Evolutionary conservation across 257 asterid species (phyloP).

Genomic region (Osmanthus fragrans): DNA sequence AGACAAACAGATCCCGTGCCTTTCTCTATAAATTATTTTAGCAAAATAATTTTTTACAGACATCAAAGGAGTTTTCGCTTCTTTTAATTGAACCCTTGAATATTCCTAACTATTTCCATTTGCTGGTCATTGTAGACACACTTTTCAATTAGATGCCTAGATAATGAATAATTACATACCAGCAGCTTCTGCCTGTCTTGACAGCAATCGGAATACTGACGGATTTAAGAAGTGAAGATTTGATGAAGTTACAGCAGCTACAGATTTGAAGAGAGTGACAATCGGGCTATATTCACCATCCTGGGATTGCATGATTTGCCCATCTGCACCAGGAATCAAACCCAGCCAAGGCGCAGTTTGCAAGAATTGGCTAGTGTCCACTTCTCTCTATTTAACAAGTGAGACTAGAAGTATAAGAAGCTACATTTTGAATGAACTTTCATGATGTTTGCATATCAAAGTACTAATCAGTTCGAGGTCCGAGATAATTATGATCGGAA

Average conservation of each 20-base stretch:
- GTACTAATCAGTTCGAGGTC: neutral
- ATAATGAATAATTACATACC: conserved; percentile 46
- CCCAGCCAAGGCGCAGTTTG: conserved; percentile 99
- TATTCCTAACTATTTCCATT: neutral
- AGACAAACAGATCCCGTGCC: neutral
- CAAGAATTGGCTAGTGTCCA: conserved; percentile 94
- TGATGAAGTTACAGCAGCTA: conserved; percentile 64
- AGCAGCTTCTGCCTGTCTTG: conserved; percentile 99
- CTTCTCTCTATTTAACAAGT: conserved; percentile 66
- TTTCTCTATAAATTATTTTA: neutral
- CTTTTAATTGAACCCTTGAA: neutral
- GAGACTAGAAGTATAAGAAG: conserved; percentile 20
- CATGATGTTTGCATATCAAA: neutral
- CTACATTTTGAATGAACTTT: conserved; percentile 5
- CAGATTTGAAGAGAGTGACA: conserved; percentile 76
- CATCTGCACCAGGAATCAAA: conserved; percentile 84
- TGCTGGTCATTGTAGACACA: no score
- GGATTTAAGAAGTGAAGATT: conserved; percentile 66
- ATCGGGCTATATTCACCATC: conserved; percentile 87
- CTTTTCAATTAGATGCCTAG: conserved; percentile 2
- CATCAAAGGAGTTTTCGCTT: neutral
- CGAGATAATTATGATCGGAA: neutral
- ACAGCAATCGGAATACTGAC: conserved; percentile 66
- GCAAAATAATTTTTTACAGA: neutral
- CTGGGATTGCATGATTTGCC: conserved; percentile 74